These are phyloP conservation scores for Claviceps sp. DNA, from an alignment of 2,329 filamentous ascomycete genomes.

Conservation along the genomic window DNA sequence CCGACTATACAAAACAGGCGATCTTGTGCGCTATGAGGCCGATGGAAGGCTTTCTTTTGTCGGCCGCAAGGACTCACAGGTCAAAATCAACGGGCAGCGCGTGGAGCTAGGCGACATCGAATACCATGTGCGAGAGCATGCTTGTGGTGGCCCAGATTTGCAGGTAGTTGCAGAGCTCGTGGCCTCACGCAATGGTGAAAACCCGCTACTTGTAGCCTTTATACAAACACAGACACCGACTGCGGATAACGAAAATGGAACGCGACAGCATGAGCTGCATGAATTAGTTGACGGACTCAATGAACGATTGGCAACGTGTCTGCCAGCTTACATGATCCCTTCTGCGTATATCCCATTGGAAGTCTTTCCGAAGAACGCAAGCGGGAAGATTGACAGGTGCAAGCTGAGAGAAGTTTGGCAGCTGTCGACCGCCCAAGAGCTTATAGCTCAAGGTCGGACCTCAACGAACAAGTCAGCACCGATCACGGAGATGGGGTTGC, in stretches of 20 bases:
- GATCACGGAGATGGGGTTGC: neutral
- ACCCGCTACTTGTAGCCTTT: constrained; percentile 2
- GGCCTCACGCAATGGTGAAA: neutral
- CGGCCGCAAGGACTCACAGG: constrained; percentile 43
- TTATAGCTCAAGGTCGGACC: neutral
- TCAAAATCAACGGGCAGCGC: constrained; percentile 46
- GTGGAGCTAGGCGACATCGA: constrained; percentile 32
- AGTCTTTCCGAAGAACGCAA: neutral
- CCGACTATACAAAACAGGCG: constrained; percentile 10
- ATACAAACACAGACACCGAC: neutral
- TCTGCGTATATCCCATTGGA: neutral
- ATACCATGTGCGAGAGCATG: constrained; percentile 4
- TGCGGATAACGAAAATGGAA: neutral
- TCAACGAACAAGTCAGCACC: neutral
- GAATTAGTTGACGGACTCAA: neutral
- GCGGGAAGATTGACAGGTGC: neutral
- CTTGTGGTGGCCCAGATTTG: neutral
- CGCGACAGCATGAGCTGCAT: neutral
- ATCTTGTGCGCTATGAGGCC: constrained; percentile 10
- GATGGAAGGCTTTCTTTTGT: constrained; percentile 12
- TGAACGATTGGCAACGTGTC: neutral
- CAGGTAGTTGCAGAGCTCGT: constrained; percentile 1
- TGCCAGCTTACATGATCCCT: constrained; percentile 3
- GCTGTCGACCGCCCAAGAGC: neutral
- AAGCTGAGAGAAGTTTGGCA: neutral